A percentile compares a stretch with the other conserved stretches of the same genome.
Conservation (phyloP, 768 basidiomycete species). For the Termitomyces sp. region DNA sequence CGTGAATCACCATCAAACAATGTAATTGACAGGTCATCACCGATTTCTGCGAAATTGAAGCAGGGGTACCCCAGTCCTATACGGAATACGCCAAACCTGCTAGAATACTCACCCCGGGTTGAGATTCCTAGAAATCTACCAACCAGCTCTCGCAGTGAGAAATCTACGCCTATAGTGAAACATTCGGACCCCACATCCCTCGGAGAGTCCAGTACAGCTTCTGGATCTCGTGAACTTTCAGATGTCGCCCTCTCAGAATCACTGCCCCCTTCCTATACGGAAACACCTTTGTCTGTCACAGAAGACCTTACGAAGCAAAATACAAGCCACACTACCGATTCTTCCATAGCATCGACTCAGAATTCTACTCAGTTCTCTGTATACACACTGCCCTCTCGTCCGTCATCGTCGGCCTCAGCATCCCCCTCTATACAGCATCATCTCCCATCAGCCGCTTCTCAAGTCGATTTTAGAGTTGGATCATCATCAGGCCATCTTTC, state of each 20-base stretch:
- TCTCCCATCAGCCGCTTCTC: background rate
- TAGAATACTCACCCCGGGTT: background rate
- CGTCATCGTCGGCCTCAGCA: background rate
- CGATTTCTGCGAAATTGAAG: background rate
- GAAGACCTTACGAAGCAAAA: background rate
- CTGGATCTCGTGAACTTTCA: background rate
- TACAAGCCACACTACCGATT: background rate
- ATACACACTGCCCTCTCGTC: background rate
- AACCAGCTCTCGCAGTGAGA: background rate
- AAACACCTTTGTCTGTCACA: background rate
- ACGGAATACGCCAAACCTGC: background rate
- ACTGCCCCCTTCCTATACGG: conserved; percentile 9
- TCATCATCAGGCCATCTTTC: conserved; percentile 3
- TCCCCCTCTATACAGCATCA: conserved; percentile 1
- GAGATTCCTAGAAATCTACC: background rate
- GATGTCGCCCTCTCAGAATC: background rate
- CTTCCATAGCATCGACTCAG: background rate
- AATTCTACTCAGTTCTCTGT: background rate
- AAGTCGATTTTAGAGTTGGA: background rate
- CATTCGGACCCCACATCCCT: background rate
- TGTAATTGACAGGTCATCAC: background rate
- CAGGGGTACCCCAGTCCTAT: background rate
- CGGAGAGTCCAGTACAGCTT: background rate
- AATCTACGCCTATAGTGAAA: background rate
- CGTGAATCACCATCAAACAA: background rate